Evolutionary conservation across 306 rosid species (phyloP).

Genomic region (Begonia peltatifolia): DNA sequence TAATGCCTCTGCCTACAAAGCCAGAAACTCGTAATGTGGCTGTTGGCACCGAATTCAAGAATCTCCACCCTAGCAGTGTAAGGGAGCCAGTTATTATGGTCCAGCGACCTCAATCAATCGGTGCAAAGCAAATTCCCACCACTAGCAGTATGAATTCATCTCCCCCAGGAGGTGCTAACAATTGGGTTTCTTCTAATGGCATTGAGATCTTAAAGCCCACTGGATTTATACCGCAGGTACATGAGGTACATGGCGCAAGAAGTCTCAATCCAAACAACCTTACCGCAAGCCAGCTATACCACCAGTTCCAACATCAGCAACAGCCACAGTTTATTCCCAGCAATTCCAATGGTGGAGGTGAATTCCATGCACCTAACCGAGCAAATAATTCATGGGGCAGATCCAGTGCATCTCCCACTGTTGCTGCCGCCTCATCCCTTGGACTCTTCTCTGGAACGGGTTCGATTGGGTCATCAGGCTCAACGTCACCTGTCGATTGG

Average conservation of each 20-base stretch:
- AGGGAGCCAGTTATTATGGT: conserved; percentile 67
- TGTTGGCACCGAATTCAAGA: conserved; percentile 47
- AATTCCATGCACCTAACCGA: conserved; percentile 35
- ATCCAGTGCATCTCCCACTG: conserved; percentile 42
- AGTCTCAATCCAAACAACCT: conserved; percentile 42
- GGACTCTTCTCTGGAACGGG: conserved; percentile 91
- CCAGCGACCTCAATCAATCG: conserved; percentile 72
- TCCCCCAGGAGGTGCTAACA: conserved; percentile 48
- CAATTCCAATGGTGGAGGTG: conserved; percentile 34
- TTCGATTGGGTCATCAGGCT: conserved; percentile 61
- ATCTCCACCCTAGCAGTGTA: conserved; percentile 45
- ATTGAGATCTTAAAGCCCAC: conserved; percentile 41
- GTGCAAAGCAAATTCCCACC: conserved; percentile 45
- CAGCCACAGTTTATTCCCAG: conserved; percentile 34
- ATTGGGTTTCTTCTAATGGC: conserved; percentile 57
- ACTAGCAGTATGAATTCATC: conserved; percentile 53
- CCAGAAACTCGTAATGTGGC: conserved; percentile 44
- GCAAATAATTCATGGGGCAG: conserved; percentile 57
- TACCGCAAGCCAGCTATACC: conserved; percentile 57
- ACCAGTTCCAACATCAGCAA: conserved; percentile 63
- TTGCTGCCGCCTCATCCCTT: conserved; percentile 79
- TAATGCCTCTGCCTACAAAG: conserved; percentile 40
- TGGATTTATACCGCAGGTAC: conserved; percentile 51
- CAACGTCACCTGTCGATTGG: conserved; percentile 80
- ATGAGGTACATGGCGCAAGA: conserved; percentile 38